Base-by-base conservation (phyloP, 108 stramenopile genomes). In the Fragilaria crotonensis region DNA sequence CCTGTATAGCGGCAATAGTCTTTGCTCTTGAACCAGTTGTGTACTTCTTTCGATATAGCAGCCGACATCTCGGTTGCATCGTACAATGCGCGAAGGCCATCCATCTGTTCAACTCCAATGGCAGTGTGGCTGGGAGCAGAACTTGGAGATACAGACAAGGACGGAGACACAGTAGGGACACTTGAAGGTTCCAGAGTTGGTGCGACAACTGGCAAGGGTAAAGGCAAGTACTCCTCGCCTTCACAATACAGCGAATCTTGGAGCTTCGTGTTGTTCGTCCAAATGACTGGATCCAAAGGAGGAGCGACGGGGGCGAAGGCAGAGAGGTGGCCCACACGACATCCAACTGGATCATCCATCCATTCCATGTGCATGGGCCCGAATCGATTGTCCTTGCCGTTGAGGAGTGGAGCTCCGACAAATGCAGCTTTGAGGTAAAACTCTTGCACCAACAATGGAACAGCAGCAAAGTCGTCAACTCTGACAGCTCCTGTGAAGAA, bases 281-380 rank as follows among this genome's bases (percentile, higher is more conserved):
- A 18, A 1, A 52, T 28, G 23, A 3, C 7, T 26, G 27, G 51
- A 9, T 52, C 7, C 2, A 26, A 2, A 2, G 23, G 51, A 18
- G 51, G 51, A n/a, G 27, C 2, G 23, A 52, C 51, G n/a, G 51
- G n/a, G 51, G n/a, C 18, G 23, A 52, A 3, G 2, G 23, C 5
- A 27, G 23, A 52, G 28, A 52, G 26, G n/a, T 18, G 23, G 18
- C 51, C n/a, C 27, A 26, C 4, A 18, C 51, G 51, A 52, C 51
- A 52, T 2, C 51, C 51, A 18, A 27, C 27, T 18, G 51, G 51
- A 28, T 52, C 51, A 27, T 52, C 51, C 51, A 52, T 52, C 51
- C 51, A 52, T 25, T 52, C 26, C 2, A 52, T 26, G 28, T 52
- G 51, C 4, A 52, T 3, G 3, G 51, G 26, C 2, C 51, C 51